Base-by-base conservation (phyloP, 345 rosid genomes). In the Camelina neglecta region DNA sequence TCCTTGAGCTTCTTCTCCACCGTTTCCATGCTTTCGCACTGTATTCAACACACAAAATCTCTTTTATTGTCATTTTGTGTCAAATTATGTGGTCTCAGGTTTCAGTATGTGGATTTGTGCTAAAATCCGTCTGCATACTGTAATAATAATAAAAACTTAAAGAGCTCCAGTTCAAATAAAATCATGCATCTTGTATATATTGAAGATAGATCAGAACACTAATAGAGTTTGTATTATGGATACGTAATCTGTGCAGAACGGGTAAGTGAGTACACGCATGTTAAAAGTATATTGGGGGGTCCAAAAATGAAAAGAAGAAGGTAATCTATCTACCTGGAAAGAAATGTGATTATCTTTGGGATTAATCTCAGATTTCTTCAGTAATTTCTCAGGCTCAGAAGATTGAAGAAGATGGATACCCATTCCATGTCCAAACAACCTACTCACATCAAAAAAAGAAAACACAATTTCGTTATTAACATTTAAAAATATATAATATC, bases 311-410 rank as follows among this genome's bases (percentile, higher is more conserved):
- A 6, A 13, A 69, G 2, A n/a, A 6, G 1, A 36, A 9, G 12
- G 20, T 54, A 89, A 91, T 24, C 26, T 24, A 29, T 96, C 84
- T 8, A 91, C 97, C 85, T 91, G 98, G 77, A 93, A 93, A 69
- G 98, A 93, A 60, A 93, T 81, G 60, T 93, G 98, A 59, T 88
- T 88, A 38, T 93, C 93, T 68, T 91, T 93, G 54, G 98, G 98
- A 79, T 93, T 89, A 63, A 93, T 91, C 66, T 80, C 72, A 16
- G 67, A 78, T 69, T 85, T 93, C 86, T 85, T 84, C 0, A 85
- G 82, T 82, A 91, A 50, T 58, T 33, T 85, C 10, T 83, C 93
- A 0, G 94, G 96, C 47, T 88, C 83, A 12, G 83, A 85, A 20
- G 98, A 81, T 73, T 88, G 97, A 69, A 93, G 36, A 11, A 91